A percentile compares a stretch with the other conserved stretches of the same genome.
These are phyloP conservation scores for Diophrys sp. DNA, from an alignment of 73 alveolate species.

Conservation along the genomic window DNA sequence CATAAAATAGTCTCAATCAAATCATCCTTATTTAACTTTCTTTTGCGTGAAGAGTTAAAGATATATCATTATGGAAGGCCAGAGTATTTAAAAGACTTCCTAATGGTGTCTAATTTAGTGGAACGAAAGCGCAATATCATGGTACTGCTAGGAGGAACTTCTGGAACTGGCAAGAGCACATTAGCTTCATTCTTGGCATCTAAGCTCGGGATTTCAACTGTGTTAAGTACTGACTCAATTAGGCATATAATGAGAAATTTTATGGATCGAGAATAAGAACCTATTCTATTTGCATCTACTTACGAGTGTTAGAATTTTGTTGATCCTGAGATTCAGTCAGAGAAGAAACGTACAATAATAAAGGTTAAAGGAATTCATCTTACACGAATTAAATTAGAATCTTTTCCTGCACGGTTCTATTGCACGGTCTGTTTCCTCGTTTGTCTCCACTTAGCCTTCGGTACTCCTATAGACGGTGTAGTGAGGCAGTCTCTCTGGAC, in stretches of 20 bases:
- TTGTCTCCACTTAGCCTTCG: too few relatives aligned
- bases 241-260: constrained; percentile 82
- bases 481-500: too few relatives aligned
- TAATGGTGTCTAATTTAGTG: constrained; percentile 34
- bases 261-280: constrained; percentile 68
- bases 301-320: constrained; percentile 73
- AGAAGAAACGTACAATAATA: constrained; percentile 63
- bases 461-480: too few relatives aligned
- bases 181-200: constrained; percentile 72
- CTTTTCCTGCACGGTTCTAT: too few relatives aligned
- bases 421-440: too few relatives aligned
- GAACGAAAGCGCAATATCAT: constrained; percentile 48
- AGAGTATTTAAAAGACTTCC: constrained; percentile 41
- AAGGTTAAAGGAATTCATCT: too few relatives aligned
- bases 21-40: constrained; percentile 21
- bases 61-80: constrained; percentile 36
- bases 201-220: constrained; percentile 74
- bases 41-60: constrained; percentile 23
- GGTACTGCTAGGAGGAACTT: constrained; percentile 77
- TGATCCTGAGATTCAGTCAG: constrained; percentile 42
- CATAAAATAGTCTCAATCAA: constrained; percentile 16
- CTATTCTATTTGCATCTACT: constrained; percentile 78
- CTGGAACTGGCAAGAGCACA: constrained; percentile 91
- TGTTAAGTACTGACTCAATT: constrained; percentile 74
- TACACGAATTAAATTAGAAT: too few relatives aligned